Evolutionary conservation across 345 rosid genomes (phyloP).

Genomic region (Orychophragmus violaceus): DNA sequence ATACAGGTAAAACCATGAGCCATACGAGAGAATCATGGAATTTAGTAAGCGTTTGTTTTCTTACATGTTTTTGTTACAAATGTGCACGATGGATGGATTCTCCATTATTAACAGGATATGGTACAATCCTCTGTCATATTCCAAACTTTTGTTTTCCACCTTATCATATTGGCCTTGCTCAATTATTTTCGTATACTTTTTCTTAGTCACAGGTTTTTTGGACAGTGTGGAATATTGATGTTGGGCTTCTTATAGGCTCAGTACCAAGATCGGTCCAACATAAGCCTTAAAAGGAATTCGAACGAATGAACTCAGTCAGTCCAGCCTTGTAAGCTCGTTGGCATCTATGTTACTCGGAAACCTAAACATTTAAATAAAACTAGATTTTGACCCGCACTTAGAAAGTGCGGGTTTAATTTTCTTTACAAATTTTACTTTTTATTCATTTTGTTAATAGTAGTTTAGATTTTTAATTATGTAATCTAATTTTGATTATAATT

Average conservation of each 20-base stretch:
- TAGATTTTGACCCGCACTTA: no score
- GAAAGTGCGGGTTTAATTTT: no score
- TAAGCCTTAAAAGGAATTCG: neutral
- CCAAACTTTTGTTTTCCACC: no score
- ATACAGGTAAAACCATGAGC: neutral
- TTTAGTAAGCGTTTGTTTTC: neutral
- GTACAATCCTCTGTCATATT: neutral
- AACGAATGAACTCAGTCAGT: neutral
- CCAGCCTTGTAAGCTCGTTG: no score
- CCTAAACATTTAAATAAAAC: no score
- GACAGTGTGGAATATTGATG: neutral
- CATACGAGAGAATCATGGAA: neutral
- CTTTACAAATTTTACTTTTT: no score
- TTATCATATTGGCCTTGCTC: neutral
- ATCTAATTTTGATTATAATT: no score
- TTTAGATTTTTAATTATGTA: no score
- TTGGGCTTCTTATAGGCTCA: neutral
- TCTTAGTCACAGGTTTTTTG: no score
- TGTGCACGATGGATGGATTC: neutral
- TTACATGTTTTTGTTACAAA: neutral
- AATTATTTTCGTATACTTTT: no score
- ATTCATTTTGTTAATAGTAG: no score
- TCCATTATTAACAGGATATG: slow-evolving; percentile 8
- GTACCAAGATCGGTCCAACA: neutral
- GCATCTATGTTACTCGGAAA: no score